Evolutionary conservation across 345 rosid species (phyloP).

Genomic region (Carallia brachiata): DNA sequence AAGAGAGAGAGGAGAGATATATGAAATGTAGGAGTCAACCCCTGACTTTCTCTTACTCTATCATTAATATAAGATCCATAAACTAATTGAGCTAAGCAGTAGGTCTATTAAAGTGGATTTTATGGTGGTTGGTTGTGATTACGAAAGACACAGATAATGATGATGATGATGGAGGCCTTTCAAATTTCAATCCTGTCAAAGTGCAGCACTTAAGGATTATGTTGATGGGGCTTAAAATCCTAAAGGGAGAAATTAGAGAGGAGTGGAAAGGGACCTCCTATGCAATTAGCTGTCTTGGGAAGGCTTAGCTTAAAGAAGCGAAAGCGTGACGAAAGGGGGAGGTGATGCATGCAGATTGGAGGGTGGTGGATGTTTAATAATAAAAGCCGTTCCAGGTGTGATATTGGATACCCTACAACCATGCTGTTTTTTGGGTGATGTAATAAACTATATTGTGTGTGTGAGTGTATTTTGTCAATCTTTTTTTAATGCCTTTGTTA

Average conservation of each 20-base stretch:
- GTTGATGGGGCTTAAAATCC: slow-evolving; percentile 21
- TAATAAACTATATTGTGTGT: neutral
- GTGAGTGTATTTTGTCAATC: neutral
- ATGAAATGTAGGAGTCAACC: too few species aligned
- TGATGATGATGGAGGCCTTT: slow-evolving; percentile 28
- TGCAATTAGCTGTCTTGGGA: slow-evolving; percentile 14
- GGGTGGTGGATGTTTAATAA: slow-evolving; percentile 1
- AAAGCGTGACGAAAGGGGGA: slow-evolving; percentile 57
- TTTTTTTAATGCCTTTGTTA: neutral
- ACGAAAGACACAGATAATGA: slow-evolving; percentile 10
- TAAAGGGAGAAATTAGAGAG: slow-evolving; percentile 3
- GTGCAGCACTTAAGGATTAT: slow-evolving; percentile 48
- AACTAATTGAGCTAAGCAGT: too few species aligned
- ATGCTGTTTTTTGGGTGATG: slow-evolving; percentile 19
- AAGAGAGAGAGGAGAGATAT: too few species aligned
- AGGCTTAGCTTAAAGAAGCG: slow-evolving; percentile 45
- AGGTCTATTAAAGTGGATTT: neutral
- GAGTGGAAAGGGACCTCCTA: neutral
- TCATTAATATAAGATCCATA: too few species aligned
- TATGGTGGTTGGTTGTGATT: slow-evolving; percentile 24
- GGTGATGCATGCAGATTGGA: slow-evolving; percentile 33
- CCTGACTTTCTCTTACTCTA: too few species aligned
- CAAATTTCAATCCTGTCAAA: slow-evolving; percentile 25
- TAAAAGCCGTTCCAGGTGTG: slow-evolving; percentile 49
- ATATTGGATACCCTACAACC: slow-evolving; percentile 43